Percentiles rank a stretch among this genome's conserved stretches.
These are phyloP conservation scores for Geranium rotundifolium DNA, from an alignment of 345 rosid genomes.

Conservation along the genomic window DNA sequence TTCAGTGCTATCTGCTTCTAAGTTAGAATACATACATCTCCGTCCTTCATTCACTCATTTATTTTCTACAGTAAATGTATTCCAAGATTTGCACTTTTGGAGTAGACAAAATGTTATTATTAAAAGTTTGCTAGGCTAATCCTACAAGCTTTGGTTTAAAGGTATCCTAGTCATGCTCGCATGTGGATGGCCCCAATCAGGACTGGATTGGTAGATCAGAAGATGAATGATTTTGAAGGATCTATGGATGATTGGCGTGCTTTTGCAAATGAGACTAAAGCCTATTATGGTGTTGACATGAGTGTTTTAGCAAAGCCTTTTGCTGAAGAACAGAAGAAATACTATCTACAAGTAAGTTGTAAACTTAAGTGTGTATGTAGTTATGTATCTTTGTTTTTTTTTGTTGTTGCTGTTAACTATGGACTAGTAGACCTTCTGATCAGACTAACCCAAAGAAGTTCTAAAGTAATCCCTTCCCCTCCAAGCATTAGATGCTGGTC, in stretches of 20 bases:
- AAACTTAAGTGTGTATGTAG: too few relatives aligned
- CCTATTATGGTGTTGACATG: constrained; percentile 80
- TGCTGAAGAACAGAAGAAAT: constrained; percentile 77
- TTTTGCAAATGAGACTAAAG: constrained; percentile 55
- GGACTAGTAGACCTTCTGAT: too few relatives aligned
- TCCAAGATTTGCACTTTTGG: too few relatives aligned
- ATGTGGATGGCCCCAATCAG: constrained; percentile 94
- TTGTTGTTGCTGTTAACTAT: too few relatives aligned
- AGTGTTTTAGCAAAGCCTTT: constrained; percentile 53
- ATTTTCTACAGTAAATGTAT: too few relatives aligned
- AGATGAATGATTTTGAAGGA: constrained; percentile 54
- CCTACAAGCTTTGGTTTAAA: constrained; percentile 19
- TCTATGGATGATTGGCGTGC: constrained; percentile 76
- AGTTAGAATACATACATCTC: too few relatives aligned
- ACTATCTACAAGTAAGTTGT: constrained; percentile 56
- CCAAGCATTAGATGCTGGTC: too few relatives aligned
- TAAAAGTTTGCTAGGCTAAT: neutral
- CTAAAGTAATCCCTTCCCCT: too few relatives aligned
- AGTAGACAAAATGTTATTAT: constrained; percentile 4
- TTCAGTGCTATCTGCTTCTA: too few relatives aligned
- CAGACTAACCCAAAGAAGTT: too few relatives aligned
- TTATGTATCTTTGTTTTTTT: too few relatives aligned
- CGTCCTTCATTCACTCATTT: too few relatives aligned
- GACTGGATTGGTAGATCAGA: constrained; percentile 56
- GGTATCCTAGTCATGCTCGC: constrained; percentile 99